Conservation (phyloP, 495 filamentous ascomycete genomes). For the Penicillium steckii region DNA sequence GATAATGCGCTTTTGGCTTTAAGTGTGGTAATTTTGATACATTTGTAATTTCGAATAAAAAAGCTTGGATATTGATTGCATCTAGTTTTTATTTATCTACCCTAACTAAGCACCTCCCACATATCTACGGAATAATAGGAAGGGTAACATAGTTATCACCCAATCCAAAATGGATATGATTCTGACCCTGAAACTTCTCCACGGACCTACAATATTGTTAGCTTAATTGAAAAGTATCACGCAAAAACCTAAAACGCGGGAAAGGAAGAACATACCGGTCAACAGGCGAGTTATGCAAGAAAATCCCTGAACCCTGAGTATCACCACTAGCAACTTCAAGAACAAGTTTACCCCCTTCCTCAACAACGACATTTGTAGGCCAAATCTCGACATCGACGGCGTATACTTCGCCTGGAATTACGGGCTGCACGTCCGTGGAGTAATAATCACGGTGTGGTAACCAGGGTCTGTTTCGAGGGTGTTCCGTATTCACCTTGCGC, state of each 20-base stretch:
- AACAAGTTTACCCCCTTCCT: constrained; percentile 23
- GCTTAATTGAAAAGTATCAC: background rate
- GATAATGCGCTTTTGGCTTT: no score
- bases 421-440: constrained; percentile 53
- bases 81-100: background rate
- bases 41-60: no score
- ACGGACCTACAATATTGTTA: constrained; percentile 26
- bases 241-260: background rate
- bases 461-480: constrained; percentile 48
- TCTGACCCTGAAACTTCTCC: constrained; percentile 48
- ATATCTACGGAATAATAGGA: constrained; percentile 50
- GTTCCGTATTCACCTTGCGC: constrained; percentile 49
- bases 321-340: constrained; percentile 60
- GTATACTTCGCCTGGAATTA: constrained; percentile 57
- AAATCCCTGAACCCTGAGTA: constrained; percentile 60
- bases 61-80: background rate
- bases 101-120: background rate
- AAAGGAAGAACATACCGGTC: constrained; percentile 35
- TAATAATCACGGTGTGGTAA: constrained; percentile 62
- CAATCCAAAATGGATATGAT: constrained; percentile 56
- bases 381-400: constrained; percentile 65
- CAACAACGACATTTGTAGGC: constrained; percentile 66
- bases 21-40: no score
- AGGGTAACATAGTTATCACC: constrained; percentile 55
- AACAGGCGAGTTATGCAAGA: constrained; percentile 49